These are phyloP conservation scores for Dactylellina haptotyla DNA, from an alignment of 2,329 filamentous ascomycete species.

Conservation along the genomic window DNA sequence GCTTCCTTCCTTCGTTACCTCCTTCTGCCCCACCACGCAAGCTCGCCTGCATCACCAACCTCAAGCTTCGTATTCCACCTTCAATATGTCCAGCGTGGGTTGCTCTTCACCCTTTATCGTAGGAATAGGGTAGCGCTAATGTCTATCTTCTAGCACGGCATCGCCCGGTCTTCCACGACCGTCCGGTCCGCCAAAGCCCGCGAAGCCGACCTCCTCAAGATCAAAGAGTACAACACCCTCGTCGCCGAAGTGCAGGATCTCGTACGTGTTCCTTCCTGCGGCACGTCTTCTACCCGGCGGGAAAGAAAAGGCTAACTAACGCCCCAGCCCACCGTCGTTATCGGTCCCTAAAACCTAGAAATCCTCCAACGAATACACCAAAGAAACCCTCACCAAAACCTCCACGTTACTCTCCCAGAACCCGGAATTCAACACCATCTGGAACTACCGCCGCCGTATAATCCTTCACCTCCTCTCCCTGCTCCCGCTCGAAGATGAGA, in stretches of 20 bases:
- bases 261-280: constrained; percentile 64
- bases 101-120: background rate
- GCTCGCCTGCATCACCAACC: background rate
- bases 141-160: constrained; percentile 74
- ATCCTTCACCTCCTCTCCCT: constrained; percentile 72
- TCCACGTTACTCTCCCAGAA: constrained; percentile 79
- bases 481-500: constrained; percentile 61
- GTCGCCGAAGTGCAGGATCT: constrained; percentile 75
- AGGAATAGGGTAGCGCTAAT: background rate
- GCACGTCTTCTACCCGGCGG: background rate
- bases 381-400: constrained; percentile 71
- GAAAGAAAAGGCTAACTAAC: constrained; percentile 50
- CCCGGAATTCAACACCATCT: constrained; percentile 89
- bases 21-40: background rate
- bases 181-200: constrained; percentile 72
- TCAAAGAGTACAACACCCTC: constrained; percentile 77
- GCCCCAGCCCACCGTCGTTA: too few species aligned
- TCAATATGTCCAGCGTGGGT: constrained; percentile 38
- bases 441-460: constrained; percentile 83
- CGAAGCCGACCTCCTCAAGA: constrained; percentile 77
- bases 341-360: constrained; percentile 12
- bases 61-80: background rate
- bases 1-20: background rate
- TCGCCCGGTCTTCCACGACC: constrained; percentile 71
- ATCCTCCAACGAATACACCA: constrained; percentile 58